Base-by-base conservation (phyloP, 2,329 filamentous ascomycete genomes). In the Cryphonectria parasitica region DNA sequence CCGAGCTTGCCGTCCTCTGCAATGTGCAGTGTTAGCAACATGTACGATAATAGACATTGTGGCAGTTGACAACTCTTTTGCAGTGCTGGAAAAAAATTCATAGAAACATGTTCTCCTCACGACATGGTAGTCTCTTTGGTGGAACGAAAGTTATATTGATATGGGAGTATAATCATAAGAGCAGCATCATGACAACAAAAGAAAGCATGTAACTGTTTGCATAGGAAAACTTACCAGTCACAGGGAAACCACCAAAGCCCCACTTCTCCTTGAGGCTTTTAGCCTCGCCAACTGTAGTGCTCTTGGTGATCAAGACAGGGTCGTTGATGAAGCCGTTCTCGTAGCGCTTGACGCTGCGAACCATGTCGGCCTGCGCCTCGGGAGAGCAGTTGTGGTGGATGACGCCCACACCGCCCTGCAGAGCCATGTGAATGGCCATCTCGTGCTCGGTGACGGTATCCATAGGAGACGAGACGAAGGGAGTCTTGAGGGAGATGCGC, bases 101-200 rank as follows among this genome's bases (percentile, higher is more conserved):
- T 73, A 61, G 69, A 71, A 72, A 49, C 64, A 73, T 80, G 83
- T 83, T 86, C 83, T 97, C 94, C 93, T 89, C 94, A 97, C 86
- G 88, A 93, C 92, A 88, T 90, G 85, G 88, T 52, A 87, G 91
- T 92, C 92, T 89, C 91, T 97, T 88, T 93, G 94, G 96, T 95
- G 95, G 96, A 99, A 99, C 96, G 96, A 99, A 99, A 99, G 96
- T 98, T 98, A 98, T 92, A 89, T 85, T 84, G 83, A 86, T 88
- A 87, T 85, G 83, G 87, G 86, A 89, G 87, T 88, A 87, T 93
- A 96, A 97, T 97, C 93, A 94, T 86, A 41, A 36, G 62, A 71
- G 69, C 73, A 75, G 67, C 68, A 41, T 54, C 56, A 68, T 67
- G 36, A 36, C 36, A 52, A 39, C 66, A 60, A 52, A 66, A 36